Conservation (phyloP, 2,329 filamentous ascomycete species). For the Colletotrichum sp. region DNA sequence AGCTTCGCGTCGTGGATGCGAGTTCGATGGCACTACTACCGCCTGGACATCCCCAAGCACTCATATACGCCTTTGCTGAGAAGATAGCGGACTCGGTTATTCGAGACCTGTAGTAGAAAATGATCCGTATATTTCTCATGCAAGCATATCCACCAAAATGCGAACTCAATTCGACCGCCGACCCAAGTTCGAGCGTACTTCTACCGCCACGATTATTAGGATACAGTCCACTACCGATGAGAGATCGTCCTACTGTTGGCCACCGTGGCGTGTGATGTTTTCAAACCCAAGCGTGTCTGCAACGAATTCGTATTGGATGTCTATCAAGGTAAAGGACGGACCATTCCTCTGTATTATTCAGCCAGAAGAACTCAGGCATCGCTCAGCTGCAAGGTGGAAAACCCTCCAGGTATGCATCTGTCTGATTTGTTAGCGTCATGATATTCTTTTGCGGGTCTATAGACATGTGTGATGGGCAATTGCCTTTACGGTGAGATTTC, state of each 20-base stretch:
- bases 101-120: not conserved
- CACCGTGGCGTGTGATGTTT: not conserved
- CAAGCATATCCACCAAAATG: not conserved
- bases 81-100: slow-evolving; percentile 28
- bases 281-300: not conserved
- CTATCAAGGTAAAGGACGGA: not conserved
- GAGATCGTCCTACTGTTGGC: not conserved
- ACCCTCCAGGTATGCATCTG: not conserved
- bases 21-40: slow-evolving; percentile 10
- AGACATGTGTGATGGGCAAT: not conserved
- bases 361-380: not conserved
- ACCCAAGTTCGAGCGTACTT: not conserved
- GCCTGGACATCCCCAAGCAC: slow-evolving; percentile 25
- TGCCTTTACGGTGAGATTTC: not conserved
- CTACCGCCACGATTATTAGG: not conserved
- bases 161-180: not conserved
- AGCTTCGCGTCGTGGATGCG: not conserved
- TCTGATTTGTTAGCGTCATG: not conserved
- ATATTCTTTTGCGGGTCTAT: not conserved
- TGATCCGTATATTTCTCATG: not conserved
- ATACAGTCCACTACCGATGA: not conserved
- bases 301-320: not conserved
- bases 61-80: slow-evolving; percentile 29
- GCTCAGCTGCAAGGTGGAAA: not conserved
- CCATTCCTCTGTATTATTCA: not conserved